These are phyloP conservation scores for Biancaea sappan DNA, from an alignment of 306 rosid species.

Conservation along the genomic window DNA sequence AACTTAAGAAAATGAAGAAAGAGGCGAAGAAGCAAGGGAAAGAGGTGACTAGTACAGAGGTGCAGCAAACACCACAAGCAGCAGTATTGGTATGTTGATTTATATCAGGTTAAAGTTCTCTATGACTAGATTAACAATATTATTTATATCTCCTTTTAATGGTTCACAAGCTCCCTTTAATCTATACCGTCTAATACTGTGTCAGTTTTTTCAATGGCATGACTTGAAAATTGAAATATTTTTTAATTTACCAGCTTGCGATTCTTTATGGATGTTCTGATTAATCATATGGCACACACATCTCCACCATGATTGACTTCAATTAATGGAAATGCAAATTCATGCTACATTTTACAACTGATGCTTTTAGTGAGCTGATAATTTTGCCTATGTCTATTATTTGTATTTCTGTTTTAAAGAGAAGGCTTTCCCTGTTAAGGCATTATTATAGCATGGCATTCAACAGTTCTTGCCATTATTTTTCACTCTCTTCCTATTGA, in stretches of 20 bases:
- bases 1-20: slow-evolving; percentile 71
- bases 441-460: background rate
- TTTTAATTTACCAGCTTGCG: background rate
- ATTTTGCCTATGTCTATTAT: background rate
- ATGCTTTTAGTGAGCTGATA: background rate
- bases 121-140: slow-evolving; percentile 7
- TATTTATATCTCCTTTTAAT: slow-evolving; percentile 22
- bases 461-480: background rate
- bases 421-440: slow-evolving; percentile 9
- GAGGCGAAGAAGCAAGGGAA: slow-evolving; percentile 80
- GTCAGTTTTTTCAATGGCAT: slow-evolving; percentile 20
- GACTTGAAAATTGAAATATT: background rate
- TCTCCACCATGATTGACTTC: background rate
- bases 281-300: background rate
- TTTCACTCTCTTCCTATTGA: background rate
- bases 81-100: slow-evolving; percentile 66
- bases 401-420: slow-evolving; percentile 12
- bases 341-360: background rate
- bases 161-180: background rate
- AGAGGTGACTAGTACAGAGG: slow-evolving; percentile 49
- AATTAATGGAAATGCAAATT: slow-evolving; percentile 5
- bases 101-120: background rate
- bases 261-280: slow-evolving; percentile 2
- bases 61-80: slow-evolving; percentile 71
- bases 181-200: background rate